Conservation (phyloP, 2,329 filamentous ascomycete genomes). For the Sclerotinia minor region DNA sequence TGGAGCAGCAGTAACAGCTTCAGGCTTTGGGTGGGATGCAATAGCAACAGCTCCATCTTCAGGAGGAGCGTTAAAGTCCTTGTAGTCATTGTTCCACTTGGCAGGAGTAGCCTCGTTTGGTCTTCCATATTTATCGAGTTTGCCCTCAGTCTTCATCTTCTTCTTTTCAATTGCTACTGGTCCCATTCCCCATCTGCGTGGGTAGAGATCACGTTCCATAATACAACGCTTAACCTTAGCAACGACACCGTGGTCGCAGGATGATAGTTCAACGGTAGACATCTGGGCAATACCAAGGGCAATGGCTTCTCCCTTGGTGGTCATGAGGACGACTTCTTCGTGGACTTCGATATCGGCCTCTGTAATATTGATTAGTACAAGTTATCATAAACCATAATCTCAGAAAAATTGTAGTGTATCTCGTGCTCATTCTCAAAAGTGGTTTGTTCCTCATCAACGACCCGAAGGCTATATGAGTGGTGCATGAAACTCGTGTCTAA, state of each 20-base stretch:
- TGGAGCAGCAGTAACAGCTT: slow-evolving; percentile 44
- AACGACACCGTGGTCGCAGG: slow-evolving; percentile 95
- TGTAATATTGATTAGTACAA: slow-evolving; percentile 44
- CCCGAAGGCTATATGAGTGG: slow-evolving; percentile 93
- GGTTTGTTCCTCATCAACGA: slow-evolving; percentile 78
- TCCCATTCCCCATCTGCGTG: slow-evolving; percentile 92
- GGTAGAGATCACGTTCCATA: slow-evolving; percentile 99
- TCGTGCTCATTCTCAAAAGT: slow-evolving; percentile 22
- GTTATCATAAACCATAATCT: background rate
- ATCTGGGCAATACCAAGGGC: slow-evolving; percentile 95
- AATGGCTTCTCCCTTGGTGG: slow-evolving; percentile 98
- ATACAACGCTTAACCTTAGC: slow-evolving; percentile 99
- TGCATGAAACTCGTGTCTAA: slow-evolving; percentile 96
- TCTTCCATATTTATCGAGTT: slow-evolving; percentile 96
- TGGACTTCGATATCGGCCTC: slow-evolving; percentile 89
- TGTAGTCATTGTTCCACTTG: slow-evolving; percentile 91
- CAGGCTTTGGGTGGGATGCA: slow-evolving; percentile 44
- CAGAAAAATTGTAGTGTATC: background rate
- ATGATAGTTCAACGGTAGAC: slow-evolving; percentile 95
- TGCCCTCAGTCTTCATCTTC: slow-evolving; percentile 98
- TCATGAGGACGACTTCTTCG: slow-evolving; percentile 97
- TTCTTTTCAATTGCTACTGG: slow-evolving; percentile 96
- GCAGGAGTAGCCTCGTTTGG: slow-evolving; percentile 90
- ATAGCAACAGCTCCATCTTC: slow-evolving; percentile 42
- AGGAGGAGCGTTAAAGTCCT: slow-evolving; percentile 72